These are phyloP conservation scores for Stylonectria norvegica DNA, from an alignment of 2,329 filamentous ascomycete genomes.

Conservation along the genomic window DNA sequence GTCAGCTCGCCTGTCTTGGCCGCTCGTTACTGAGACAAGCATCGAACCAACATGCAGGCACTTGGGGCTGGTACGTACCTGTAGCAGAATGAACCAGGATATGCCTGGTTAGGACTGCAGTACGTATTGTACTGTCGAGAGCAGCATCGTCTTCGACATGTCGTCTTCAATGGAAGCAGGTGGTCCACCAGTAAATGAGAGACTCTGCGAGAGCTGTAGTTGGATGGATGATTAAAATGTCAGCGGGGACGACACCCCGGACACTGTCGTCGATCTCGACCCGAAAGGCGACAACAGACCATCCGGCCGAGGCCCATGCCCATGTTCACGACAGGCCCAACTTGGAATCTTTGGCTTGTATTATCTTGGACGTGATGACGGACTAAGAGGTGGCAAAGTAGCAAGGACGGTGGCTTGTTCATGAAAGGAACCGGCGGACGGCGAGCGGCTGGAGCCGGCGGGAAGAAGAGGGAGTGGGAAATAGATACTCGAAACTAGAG, in stretches of 20 bases:
- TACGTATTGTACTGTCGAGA: neutral
- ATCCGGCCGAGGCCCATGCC: constrained; percentile 12
- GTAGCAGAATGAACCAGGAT: neutral
- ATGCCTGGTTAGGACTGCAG: neutral
- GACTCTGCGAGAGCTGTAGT: neutral
- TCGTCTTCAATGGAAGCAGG: neutral
- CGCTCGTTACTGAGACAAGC: constrained; percentile 20
- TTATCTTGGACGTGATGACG: neutral
- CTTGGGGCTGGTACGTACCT: neutral
- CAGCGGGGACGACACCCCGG: neutral
- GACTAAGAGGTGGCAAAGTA: neutral
- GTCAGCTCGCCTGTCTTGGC: constrained; percentile 13
- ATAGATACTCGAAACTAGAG: too few relatives aligned
- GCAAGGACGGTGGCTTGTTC: neutral
- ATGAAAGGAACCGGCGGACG: neutral
- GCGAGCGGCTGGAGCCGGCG: neutral
- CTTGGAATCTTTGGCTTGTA: neutral
- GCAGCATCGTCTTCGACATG: neutral
- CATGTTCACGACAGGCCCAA: constrained; percentile 4
- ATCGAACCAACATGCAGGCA: constrained; percentile 3
- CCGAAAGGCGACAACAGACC: constrained; percentile 1
- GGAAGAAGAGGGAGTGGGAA: neutral
- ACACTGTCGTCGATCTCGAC: constrained; percentile 7
- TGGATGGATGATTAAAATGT: too few relatives aligned
- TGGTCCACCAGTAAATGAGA: neutral